A percentile compares a stretch with the other conserved stretches of the same genome.
These are phyloP conservation scores for Brassica nigra DNA, from an alignment of 345 rosid species.

Conservation along the genomic window DNA sequence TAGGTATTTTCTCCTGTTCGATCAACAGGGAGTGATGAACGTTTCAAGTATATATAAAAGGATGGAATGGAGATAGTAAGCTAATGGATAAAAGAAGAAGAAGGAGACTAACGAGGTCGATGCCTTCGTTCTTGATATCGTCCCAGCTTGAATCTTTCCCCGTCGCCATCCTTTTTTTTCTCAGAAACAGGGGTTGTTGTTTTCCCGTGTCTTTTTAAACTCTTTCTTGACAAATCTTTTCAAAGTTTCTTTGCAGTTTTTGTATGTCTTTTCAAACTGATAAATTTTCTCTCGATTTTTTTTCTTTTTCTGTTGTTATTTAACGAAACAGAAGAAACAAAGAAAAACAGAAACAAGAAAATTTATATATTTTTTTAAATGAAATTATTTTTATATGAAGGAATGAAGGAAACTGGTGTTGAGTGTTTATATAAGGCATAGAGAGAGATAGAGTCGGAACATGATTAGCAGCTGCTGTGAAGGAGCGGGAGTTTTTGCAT, in stretches of 20 bases:
- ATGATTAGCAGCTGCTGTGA: background rate
- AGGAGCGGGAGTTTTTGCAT: conserved; percentile 14
- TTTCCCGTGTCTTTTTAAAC: background rate
- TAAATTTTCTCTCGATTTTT: conserved; percentile 29
- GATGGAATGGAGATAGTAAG: too few relatives aligned
- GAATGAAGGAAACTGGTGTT: conserved; percentile 12
- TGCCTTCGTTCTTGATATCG: conserved; percentile 57
- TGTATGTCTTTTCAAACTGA: conserved; percentile 16
- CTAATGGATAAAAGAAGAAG: background rate
- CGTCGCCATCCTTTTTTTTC: background rate
- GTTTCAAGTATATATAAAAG: too few relatives aligned
- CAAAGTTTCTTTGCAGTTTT: conserved; percentile 17
- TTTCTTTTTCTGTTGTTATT: conserved; percentile 38
- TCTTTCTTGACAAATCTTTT: conserved; percentile 11
- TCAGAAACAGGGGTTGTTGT: background rate
- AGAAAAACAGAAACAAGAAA: conserved; percentile 14
- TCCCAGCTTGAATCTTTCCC: conserved; percentile 41
- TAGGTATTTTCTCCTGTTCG: conserved; percentile 68
- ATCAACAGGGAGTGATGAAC: too few relatives aligned
- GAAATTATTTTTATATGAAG: conserved; percentile 14
- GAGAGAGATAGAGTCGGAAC: background rate
- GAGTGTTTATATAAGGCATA: conserved; percentile 13
- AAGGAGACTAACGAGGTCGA: conserved; percentile 49
- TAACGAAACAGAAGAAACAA: conserved; percentile 37
- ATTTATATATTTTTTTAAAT: background rate